These are phyloP conservation scores for Globisporangium nagaii DNA, from an alignment of 352 stramenopile species.

Conservation along the genomic window DNA sequence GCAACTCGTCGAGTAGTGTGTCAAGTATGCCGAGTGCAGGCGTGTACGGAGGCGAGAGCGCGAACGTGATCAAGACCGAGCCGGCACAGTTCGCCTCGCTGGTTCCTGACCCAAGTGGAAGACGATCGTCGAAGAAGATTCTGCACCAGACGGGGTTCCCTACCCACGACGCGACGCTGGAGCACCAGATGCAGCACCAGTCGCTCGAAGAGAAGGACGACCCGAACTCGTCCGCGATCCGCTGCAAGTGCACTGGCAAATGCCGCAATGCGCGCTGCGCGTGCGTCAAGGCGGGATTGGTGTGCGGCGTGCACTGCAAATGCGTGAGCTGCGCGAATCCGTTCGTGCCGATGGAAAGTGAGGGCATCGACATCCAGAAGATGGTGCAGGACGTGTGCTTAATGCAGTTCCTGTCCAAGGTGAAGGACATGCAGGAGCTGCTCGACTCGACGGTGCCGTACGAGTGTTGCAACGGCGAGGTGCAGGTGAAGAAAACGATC, in stretches of 20 bases:
- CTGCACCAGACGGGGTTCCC: constrained; percentile 35
- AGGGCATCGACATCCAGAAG: constrained; percentile 60
- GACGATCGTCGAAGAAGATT: constrained; percentile 62
- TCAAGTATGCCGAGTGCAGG: background rate
- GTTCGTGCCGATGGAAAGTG: constrained; percentile 65
- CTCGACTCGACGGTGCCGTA: constrained; percentile 64
- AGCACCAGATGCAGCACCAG: constrained; percentile 7
- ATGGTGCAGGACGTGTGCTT: constrained; percentile 71
- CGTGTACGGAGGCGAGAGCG: constrained; percentile 8
- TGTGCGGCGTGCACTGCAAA: constrained; percentile 77
- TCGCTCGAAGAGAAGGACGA: constrained; percentile 25
- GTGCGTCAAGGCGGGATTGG: constrained; percentile 74
- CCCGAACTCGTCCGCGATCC: constrained; percentile 17
- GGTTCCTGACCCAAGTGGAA: constrained; percentile 50
- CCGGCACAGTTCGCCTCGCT: constrained; percentile 37
- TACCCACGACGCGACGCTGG: background rate
- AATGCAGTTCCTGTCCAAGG: constrained; percentile 80
- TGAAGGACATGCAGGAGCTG: constrained; percentile 81
- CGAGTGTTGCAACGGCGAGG: constrained; percentile 45
- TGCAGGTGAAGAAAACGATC: constrained; percentile 64
- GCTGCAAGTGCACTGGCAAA: constrained; percentile 82
- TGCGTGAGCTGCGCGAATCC: constrained; percentile 74
- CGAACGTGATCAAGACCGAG: constrained; percentile 9
- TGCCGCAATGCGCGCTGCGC: constrained; percentile 77
- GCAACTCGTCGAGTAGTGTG: background rate